These are phyloP conservation scores for Cryptococcus floricola DNA, from an alignment of 1,284 basidiomycete genomes.

Conservation along the genomic window DNA sequence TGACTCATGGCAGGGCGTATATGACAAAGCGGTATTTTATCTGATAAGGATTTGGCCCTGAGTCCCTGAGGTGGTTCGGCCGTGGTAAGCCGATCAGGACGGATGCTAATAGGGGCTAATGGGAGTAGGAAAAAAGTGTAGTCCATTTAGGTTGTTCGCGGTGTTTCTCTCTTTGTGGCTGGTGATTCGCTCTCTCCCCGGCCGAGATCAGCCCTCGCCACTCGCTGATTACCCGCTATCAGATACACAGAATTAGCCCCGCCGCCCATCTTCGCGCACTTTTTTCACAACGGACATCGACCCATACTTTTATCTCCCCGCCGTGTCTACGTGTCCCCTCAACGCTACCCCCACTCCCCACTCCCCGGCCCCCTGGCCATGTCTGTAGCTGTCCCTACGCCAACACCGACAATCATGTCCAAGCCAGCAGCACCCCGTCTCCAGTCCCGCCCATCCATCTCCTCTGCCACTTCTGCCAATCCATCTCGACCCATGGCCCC, in stretches of 20 bases:
- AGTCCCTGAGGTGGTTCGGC: too few relatives aligned
- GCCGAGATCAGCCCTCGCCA: not conserved
- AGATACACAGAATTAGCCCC: conserved; percentile 2
- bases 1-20: too few relatives aligned
- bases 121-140: too few relatives aligned
- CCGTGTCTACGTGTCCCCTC: not conserved
- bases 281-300: not conserved
- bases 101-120: too few relatives aligned
- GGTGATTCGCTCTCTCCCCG: not conserved
- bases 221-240: not conserved
- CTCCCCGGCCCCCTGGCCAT: not conserved
- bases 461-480: not conserved
- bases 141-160: too few relatives aligned
- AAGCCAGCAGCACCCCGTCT: conserved; percentile 3
- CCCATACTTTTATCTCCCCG: not conserved
- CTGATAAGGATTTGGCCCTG: too few relatives aligned
- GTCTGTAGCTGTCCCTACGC: conserved; percentile 11
- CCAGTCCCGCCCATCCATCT: conserved; percentile 5
- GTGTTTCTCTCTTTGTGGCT: not conserved
- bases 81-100: too few relatives aligned
- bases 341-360: not conserved
- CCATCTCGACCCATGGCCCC: not conserved
- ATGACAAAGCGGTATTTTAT: too few relatives aligned
- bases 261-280: not conserved
- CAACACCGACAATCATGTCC: conserved; percentile 6